Evolutionary conservation across 257 asterid species (phyloP).

Genomic region (Dorcoceras hygrometricum): DNA sequence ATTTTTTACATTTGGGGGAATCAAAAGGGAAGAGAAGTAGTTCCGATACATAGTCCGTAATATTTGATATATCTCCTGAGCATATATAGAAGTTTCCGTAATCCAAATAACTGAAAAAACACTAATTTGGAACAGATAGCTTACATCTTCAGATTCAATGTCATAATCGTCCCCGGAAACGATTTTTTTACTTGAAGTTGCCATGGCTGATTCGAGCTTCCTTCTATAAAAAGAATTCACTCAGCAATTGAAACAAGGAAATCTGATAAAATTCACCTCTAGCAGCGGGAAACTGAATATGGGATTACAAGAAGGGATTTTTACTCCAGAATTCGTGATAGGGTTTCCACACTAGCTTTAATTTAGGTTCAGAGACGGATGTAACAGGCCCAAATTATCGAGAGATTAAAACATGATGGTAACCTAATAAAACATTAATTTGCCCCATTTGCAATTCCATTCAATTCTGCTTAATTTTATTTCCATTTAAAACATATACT

Average conservation of each 20-base stretch:
- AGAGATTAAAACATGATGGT: no score
- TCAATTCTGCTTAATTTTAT: no score
- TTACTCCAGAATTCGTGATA: no score
- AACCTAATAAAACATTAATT: no score
- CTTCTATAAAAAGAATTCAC: constrained; percentile 24
- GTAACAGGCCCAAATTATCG: no score
- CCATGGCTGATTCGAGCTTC: constrained; percentile 30
- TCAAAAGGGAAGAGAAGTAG: neutral
- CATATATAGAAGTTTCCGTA: neutral
- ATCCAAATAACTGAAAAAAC: neutral
- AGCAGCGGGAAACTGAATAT: no score
- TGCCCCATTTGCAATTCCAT: no score
- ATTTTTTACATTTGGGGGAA: neutral
- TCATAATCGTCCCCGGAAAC: constrained; percentile 47
- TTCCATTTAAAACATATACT: no score
- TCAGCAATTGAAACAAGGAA: neutral
- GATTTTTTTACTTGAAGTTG: constrained; percentile 54
- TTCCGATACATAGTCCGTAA: neutral
- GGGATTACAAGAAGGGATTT: no score
- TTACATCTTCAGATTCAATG: constrained; percentile 49
- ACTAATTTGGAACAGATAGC: constrained; percentile 21
- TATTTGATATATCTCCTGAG: no score
- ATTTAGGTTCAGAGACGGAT: no score
- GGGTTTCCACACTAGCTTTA: no score
- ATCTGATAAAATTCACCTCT: neutral